Base-by-base conservation (phyloP, 176 grass and related monocot genomes). In the Triticum monococcum region DNA sequence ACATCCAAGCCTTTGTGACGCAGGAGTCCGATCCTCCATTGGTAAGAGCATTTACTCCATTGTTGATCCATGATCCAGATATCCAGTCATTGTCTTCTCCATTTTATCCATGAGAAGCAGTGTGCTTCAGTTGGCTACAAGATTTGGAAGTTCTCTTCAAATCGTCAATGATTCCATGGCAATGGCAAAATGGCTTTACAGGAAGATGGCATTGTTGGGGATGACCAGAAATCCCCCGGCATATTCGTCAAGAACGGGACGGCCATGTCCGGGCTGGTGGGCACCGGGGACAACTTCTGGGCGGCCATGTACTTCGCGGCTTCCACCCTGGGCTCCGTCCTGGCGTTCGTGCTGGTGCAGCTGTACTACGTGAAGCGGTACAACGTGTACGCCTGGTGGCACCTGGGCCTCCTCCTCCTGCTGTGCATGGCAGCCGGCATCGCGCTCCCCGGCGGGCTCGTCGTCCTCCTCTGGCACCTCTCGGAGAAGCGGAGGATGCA, bases 251-350 rank as follows among this genome's bases (percentile, higher is more conserved):
- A 89, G 80, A 94, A 91, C 65, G 92, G 90, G 33, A 83, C 79
- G 31, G 76, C 52, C 78, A 92, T 98, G 88, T 96, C 96, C 11
- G 87, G 90, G 28, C 90, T 98, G 66, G 97, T 98, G 6, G 97
- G 97, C 82, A 98, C 97, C 2, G 97, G 97, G 30, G 81, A 96
- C 79, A 94, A 91, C 73, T 76, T 96, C 75, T 98, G 94, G 87
- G 92, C 87, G 33, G 90, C 81, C 86, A 84, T 85, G 80, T 98
- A 98, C 83, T 88, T 96, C 78, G 11, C 87, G 12, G 80, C 86
- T 57, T 96, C 97, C 54, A 96, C 92, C 41, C 79, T 98, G 20
- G 94, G 97, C 25, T 88, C 91, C 87, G 35, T 98, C 75, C 45
- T 89, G 66, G 78, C 91, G 61, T 94, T 74, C 82, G 88, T 78